phyloP scores from a whole-genome alignment of 805 yeast species.

The Danielozyma ontarioensis region DNA sequence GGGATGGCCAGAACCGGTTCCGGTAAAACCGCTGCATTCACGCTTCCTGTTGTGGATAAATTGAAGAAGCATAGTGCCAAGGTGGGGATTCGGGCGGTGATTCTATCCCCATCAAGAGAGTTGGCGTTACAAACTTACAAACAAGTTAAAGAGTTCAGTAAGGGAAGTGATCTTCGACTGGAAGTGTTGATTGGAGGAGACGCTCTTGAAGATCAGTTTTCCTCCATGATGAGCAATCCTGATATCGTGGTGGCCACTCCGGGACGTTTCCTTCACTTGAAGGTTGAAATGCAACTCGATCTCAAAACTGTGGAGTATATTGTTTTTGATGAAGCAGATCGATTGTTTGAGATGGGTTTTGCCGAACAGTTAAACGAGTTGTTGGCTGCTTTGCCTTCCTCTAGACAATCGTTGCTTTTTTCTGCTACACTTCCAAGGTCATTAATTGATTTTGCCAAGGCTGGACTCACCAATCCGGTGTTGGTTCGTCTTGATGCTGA shows the following conservation, averaged over 20 bases:
- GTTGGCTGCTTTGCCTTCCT: slow-evolving; percentile 73
- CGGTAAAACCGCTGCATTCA: slow-evolving; percentile 97
- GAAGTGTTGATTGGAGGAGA: slow-evolving; percentile 94
- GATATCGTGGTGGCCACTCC: slow-evolving; percentile 96
- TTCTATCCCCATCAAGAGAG: slow-evolving; percentile 93
- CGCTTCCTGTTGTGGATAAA: slow-evolving; percentile 83
- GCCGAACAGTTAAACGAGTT: slow-evolving; percentile 89
- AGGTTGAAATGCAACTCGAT: slow-evolving; percentile 91
- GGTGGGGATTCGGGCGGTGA: slow-evolving; percentile 83
- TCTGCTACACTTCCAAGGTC: slow-evolving; percentile 93
- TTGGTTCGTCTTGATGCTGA: slow-evolving; percentile 92
- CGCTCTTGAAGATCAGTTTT: slow-evolving; percentile 93
- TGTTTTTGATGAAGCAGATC: slow-evolving; percentile 96
- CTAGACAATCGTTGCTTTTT: slow-evolving; percentile 82
- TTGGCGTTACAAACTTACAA: slow-evolving; percentile 88
- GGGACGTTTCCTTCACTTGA: slow-evolving; percentile 92
- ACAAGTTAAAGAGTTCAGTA: slow-evolving; percentile 82
- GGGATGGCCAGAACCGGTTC: slow-evolving; percentile 99
- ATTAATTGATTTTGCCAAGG: slow-evolving; percentile 94
- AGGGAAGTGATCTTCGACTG: slow-evolving; percentile 77
- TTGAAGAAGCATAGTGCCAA: slow-evolving; percentile 79
- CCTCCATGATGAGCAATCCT: slow-evolving; percentile 89
- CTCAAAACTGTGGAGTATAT: slow-evolving; percentile 80
- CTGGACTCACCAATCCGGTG: slow-evolving; percentile 89
- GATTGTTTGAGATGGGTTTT: slow-evolving; percentile 94